Evolutionary conservation across 1,284 basidiomycete genomes (phyloP).

Genomic region (Veloboletus limbatus): DNA sequence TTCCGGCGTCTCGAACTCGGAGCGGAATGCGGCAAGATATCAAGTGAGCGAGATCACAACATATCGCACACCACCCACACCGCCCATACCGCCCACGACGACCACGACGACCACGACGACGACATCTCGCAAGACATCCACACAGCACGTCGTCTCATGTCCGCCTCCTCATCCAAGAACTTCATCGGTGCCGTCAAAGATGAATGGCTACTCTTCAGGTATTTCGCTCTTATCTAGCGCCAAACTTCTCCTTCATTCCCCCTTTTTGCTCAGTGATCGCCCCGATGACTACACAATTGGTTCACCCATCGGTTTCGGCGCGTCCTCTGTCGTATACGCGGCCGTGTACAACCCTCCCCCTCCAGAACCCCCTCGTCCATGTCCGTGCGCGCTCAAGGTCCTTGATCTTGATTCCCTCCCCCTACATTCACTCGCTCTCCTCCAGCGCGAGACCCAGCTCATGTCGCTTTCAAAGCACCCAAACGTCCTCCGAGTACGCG

Average conservation of each 20-base stretch:
- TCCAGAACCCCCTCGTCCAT: constrained; percentile 34
- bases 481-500: constrained; percentile 86
- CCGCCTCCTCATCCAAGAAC: constrained; percentile 16
- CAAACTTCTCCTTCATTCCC: constrained; percentile 5
- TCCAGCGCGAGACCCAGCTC: constrained; percentile 83
- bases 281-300: constrained; percentile 72
- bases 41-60: too few relatives aligned
- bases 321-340: constrained; percentile 82
- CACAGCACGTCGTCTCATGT: constrained; percentile 3
- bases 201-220: constrained; percentile 83
- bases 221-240: constrained; percentile 15
- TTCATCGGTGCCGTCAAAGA: constrained; percentile 80
- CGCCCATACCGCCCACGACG: constrained; percentile 1
- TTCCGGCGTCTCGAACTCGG: constrained; percentile 6
- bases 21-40: constrained; percentile 3
- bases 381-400: constrained; percentile 82
- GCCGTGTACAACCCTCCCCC: constrained; percentile 58
- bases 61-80: too few relatives aligned
- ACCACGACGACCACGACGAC: constrained; percentile 6
- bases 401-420: constrained; percentile 81
- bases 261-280: constrained; percentile 49
- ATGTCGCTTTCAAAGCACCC: constrained; percentile 95
- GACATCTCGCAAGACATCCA: not conserved
- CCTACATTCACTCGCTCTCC: constrained; percentile 60
- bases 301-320: constrained; percentile 78